phyloP scores from a whole-genome alignment of 768 basidiomycete species.

The Mycena latifolia region DNA sequence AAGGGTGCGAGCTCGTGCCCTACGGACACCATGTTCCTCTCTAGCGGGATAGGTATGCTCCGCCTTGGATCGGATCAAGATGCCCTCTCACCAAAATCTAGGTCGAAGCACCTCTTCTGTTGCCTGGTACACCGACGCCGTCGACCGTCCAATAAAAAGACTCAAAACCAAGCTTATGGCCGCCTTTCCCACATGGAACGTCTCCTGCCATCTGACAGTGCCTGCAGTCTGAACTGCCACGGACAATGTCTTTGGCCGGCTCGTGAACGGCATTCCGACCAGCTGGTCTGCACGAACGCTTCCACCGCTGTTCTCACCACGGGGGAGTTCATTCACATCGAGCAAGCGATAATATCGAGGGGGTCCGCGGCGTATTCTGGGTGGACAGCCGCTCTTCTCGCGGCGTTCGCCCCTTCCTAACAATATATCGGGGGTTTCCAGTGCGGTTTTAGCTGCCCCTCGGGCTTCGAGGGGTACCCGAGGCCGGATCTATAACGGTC shows the following conservation, averaged over 20 bases:
- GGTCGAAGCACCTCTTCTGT: too few relatives aligned
- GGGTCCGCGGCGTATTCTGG: slow-evolving; percentile 40
- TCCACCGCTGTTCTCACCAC: slow-evolving; percentile 41
- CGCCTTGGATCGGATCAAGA: not conserved
- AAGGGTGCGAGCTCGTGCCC: slow-evolving; percentile 54
- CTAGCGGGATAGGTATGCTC: slow-evolving; percentile 57
- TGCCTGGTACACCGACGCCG: slow-evolving; percentile 53
- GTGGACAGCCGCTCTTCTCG: slow-evolving; percentile 51
- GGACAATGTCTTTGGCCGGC: slow-evolving; percentile 58
- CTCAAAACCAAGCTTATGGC: slow-evolving; percentile 45
- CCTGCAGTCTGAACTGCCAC: slow-evolving; percentile 57
- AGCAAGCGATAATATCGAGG: slow-evolving; percentile 46
- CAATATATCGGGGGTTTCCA: not conserved
- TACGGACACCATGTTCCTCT: slow-evolving; percentile 57
- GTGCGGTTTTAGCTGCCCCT: not conserved
- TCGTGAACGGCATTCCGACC: slow-evolving; percentile 53
- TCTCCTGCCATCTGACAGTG: slow-evolving; percentile 55
- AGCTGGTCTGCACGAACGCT: slow-evolving; percentile 45
- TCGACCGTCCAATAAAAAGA: slow-evolving; percentile 51
- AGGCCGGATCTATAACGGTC: not conserved
- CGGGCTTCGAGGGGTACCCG: not conserved
- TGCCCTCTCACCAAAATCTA: slow-evolving; percentile 22
- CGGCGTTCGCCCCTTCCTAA: slow-evolving; percentile 42
- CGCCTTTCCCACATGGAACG: slow-evolving; percentile 51
- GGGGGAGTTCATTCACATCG: slow-evolving; percentile 58